Evolutionary conservation across 2,329 filamentous ascomycete genomes (phyloP).

Genomic region (Leptographium galeiforme): DNA sequence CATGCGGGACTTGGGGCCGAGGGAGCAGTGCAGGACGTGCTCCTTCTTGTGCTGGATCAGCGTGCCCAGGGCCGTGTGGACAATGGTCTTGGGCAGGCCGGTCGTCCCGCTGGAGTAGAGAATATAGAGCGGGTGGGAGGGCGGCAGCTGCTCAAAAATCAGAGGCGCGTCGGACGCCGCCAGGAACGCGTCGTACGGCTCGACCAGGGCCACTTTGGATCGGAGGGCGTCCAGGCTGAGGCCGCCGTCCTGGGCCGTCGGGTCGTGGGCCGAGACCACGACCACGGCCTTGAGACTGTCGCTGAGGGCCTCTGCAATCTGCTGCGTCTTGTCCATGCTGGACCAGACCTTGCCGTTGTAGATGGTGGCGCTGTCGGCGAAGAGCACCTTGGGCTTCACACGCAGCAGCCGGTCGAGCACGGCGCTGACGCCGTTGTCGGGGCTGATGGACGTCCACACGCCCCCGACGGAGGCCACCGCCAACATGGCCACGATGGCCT

Average conservation of each 20-base stretch:
- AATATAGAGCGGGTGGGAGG: slow-evolving; percentile 85
- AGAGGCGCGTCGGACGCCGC: slow-evolving; percentile 31
- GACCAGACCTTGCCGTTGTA: slow-evolving; percentile 88
- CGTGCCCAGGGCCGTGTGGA: slow-evolving; percentile 82
- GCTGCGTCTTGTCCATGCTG: slow-evolving; percentile 63
- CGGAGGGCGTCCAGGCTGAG: slow-evolving; percentile 28
- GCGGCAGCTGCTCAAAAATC: slow-evolving; percentile 62
- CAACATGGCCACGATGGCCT: slow-evolving; percentile 79
- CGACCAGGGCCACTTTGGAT: slow-evolving; percentile 24
- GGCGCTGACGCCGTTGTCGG: slow-evolving; percentile 82
- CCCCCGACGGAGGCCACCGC: slow-evolving; percentile 71
- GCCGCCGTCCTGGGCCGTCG: slow-evolving; percentile 15
- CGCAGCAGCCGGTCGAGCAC: slow-evolving; percentile 79
- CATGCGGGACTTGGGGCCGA: slow-evolving; percentile 57
- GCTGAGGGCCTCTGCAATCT: slow-evolving; percentile 56
- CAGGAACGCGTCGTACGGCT: slow-evolving; percentile 33
- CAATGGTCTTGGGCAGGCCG: slow-evolving; percentile 76
- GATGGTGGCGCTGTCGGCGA: slow-evolving; percentile 74
- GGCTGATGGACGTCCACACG: slow-evolving; percentile 86
- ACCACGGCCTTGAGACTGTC: slow-evolving; percentile 60
- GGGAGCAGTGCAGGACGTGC: slow-evolving; percentile 73
- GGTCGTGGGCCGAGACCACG: slow-evolving; percentile 48
- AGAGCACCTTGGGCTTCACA: slow-evolving; percentile 70
- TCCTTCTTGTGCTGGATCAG: slow-evolving; percentile 97
- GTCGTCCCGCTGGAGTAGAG: slow-evolving; percentile 91